These are phyloP conservation scores for Trichoderma arundinaceum DNA, from an alignment of 2,329 filamentous ascomycete species.

Conservation along the genomic window DNA sequence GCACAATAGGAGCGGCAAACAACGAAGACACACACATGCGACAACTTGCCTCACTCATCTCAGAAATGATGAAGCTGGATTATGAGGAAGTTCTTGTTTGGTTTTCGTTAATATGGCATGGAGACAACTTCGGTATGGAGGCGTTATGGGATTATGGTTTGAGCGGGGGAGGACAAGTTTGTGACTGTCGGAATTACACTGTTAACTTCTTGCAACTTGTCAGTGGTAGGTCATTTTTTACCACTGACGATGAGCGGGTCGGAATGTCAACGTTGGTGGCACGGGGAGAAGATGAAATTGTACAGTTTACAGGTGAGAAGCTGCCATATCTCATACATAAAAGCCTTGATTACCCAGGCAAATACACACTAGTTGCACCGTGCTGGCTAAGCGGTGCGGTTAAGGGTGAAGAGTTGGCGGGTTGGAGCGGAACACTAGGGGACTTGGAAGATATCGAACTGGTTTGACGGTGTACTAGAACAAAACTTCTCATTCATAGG, in stretches of 20 bases:
- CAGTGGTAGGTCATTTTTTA: slow-evolving; percentile 3
- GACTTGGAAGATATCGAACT: slow-evolving; percentile 13
- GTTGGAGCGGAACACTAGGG: slow-evolving; percentile 1
- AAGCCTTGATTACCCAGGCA: not conserved
- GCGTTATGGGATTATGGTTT: slow-evolving; percentile 2
- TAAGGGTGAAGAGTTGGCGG: not conserved
- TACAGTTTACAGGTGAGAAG: not conserved
- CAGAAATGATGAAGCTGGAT: not conserved
- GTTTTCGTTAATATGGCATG: not conserved
- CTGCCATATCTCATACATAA: not conserved
- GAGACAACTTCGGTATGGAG: slow-evolving; percentile 9
- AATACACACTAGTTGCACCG: not conserved
- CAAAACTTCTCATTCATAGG: too few relatives aligned
- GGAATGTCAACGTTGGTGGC: slow-evolving; percentile 9
- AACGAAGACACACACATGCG: not conserved
- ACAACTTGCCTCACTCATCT: not conserved
- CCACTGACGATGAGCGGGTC: not conserved
- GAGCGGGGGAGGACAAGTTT: not conserved
- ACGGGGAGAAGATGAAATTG: not conserved
- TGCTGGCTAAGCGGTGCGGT: slow-evolving; percentile 9
- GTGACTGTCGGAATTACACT: not conserved
- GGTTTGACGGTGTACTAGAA: not conserved
- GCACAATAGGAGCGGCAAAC: not conserved
- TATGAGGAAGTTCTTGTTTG: not conserved
- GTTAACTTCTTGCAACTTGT: slow-evolving; percentile 8